Percentiles rank a stretch among this genome's conserved stretches.
Evolutionary conservation across 2,329 filamentous ascomycete genomes (phyloP).

Genomic region (Colletotrichum karsti): DNA sequence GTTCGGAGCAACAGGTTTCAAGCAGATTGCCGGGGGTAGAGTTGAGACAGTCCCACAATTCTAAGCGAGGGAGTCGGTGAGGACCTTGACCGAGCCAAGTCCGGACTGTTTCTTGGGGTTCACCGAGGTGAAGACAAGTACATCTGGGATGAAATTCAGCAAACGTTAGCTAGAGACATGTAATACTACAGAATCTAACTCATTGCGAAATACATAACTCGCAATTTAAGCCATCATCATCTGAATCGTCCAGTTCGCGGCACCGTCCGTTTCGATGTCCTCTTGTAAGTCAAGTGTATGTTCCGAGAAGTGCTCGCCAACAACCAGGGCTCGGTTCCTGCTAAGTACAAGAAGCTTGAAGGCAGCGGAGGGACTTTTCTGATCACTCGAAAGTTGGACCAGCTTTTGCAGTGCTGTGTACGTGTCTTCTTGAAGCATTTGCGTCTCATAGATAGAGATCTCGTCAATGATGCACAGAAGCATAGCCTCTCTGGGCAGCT

Average conservation of each 20-base stretch:
- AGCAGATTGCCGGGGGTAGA: constrained; percentile 1
- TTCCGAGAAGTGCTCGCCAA: background rate
- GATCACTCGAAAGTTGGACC: no score
- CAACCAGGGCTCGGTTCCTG: background rate
- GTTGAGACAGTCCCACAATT: background rate
- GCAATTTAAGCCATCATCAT: background rate
- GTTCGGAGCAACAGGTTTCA: background rate
- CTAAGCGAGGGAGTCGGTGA: background rate
- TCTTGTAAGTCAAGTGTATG: background rate
- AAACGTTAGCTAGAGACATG: no score
- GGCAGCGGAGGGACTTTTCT: background rate
- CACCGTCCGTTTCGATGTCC: background rate
- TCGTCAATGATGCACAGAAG: background rate
- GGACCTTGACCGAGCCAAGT: accelerated
- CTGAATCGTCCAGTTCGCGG: background rate
- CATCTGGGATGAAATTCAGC: no score
- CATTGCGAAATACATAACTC: no score
- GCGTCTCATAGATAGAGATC: background rate
- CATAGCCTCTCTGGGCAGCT: background rate
- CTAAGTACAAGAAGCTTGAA: background rate
- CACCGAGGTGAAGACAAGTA: no score
- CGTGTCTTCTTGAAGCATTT: background rate
- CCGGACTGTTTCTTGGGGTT: no score
- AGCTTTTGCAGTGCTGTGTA: background rate
- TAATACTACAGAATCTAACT: no score